Evolutionary conservation across 169 alveolate genomes (phyloP).

Genomic region (Prorocentrum cordatum): DNA sequence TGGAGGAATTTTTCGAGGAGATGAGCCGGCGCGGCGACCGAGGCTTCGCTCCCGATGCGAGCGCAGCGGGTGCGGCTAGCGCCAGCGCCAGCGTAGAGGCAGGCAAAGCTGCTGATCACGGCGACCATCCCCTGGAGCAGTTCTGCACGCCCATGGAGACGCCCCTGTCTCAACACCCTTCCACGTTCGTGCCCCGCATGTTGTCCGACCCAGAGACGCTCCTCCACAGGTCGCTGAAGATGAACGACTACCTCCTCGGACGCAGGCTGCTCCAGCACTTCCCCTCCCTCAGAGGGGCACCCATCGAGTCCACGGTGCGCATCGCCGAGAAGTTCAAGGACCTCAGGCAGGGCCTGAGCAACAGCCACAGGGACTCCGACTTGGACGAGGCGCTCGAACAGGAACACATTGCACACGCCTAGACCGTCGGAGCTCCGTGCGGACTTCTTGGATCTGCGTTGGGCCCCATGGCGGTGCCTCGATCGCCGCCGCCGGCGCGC

Average conservation of each 20-base stretch:
- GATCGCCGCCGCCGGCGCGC: no score
- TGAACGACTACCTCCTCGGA: background rate
- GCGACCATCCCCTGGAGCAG: constrained; percentile 12
- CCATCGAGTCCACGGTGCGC: constrained; percentile 13
- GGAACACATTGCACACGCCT: no score
- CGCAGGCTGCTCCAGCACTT: constrained; percentile 31
- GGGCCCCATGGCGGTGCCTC: no score
- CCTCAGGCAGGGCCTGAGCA: no score
- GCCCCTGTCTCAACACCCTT: constrained; percentile 30
- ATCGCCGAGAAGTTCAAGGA: constrained; percentile 51
- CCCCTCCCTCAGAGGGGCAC: background rate
- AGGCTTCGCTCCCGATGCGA: background rate
- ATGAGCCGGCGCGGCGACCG: background rate
- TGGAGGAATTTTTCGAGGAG: background rate
- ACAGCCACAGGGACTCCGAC: no score
- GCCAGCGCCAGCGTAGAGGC: background rate
- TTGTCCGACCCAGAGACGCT: constrained; percentile 14
- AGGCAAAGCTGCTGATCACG: background rate
- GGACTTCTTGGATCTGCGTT: no score
- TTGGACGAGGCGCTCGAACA: no score
- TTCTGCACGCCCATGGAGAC: constrained; percentile 46
- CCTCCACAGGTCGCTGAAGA: constrained; percentile 52
- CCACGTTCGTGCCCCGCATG: constrained; percentile 28
- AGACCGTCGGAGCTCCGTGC: no score
- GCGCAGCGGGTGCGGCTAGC: background rate